phyloP scores from a whole-genome alignment of 805 yeast genomes.

The Metschnikowia gruessii region DNA sequence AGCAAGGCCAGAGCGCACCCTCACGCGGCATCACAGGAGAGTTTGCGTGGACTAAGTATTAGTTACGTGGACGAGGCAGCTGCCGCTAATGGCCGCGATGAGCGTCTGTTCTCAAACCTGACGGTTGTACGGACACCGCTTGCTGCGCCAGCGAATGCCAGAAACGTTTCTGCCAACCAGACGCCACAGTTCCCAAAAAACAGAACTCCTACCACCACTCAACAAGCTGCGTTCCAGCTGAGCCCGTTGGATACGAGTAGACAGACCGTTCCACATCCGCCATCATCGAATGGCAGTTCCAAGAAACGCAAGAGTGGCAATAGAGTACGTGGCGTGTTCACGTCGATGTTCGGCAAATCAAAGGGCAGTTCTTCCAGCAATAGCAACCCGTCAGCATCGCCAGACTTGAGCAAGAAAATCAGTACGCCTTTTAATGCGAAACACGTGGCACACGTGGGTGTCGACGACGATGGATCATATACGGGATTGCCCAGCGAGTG shows the following conservation, averaged over 20 bases:
- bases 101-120: constrained; percentile 20
- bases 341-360: constrained; percentile 46
- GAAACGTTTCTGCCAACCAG: constrained; percentile 4
- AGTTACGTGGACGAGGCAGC: constrained; percentile 1
- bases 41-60: constrained; percentile 4
- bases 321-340: constrained; percentile 57
- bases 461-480: constrained; percentile 82
- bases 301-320: constrained; percentile 43
- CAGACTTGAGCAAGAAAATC: constrained; percentile 49
- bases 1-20: neutral
- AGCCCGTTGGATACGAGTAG: constrained; percentile 20
- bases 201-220: constrained; percentile 24
- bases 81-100: neutral
- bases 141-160: constrained; percentile 6
- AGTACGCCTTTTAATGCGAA: constrained; percentile 91
- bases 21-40: neutral
- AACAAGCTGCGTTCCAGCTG: constrained; percentile 15
- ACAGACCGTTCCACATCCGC: neutral
- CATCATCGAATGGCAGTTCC: constrained; percentile 9
- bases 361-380: constrained; percentile 1
- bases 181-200: constrained; percentile 6
- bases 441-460: constrained; percentile 91
- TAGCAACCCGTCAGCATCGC: constrained; percentile 11
- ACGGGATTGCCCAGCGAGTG: constrained; percentile 93
- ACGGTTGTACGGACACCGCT: constrained; percentile 27